Evolutionary conservation across 257 asterid genomes (phyloP).

Genomic region (Solanum medicagineum): DNA sequence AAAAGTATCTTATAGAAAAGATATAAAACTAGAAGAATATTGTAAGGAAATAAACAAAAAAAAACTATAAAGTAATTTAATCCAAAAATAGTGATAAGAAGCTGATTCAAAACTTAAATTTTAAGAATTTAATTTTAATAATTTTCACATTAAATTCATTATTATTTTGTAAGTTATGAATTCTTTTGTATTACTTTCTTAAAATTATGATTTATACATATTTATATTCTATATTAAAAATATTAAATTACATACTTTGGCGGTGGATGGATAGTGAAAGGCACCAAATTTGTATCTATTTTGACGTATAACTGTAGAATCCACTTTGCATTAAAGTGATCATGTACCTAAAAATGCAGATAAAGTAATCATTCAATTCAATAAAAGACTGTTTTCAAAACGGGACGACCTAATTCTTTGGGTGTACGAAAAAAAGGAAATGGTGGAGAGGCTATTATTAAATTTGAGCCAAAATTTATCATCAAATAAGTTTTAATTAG

Average conservation of each 20-base stretch:
- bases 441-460: no score
- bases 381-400: background rate
- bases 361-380: background rate
- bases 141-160: background rate
- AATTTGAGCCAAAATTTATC: no score
- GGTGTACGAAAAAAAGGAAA: background rate
- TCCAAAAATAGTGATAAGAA: no score
- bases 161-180: background rate
- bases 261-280: background rate
- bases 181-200: background rate
- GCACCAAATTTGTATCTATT: background rate
- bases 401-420: background rate
- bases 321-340: background rate
- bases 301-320: background rate
- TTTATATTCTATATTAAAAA: no score
- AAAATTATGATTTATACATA: no score
- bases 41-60: no score
- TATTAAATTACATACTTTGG: no score
- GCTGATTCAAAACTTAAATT: background rate
- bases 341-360: background rate
- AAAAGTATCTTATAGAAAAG: background rate
- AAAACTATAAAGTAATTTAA: no score
- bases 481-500: no score
- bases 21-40: no score
- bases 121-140: no score